Evolutionary conservation across 805 yeast genomes (phyloP), one percentile per base, ranked within the genome.

Genomic region (Barnettozyma sucrosica): DNA sequence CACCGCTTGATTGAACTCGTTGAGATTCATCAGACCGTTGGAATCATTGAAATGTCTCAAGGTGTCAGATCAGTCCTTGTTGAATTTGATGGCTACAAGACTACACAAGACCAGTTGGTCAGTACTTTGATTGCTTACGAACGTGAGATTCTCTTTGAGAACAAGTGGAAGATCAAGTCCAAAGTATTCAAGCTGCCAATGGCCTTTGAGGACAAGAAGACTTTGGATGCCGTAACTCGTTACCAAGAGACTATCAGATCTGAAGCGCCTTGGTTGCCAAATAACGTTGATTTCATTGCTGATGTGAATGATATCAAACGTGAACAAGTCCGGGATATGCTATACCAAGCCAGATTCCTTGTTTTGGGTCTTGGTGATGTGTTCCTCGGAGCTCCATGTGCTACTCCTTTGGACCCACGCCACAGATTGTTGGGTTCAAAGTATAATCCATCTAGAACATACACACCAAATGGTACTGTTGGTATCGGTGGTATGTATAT

Each of bases 401-500:
- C 98, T 2, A 96, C 92, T 56, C 98, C 99, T 34, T 77, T 92
- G 57, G 98, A 93, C 66, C 99, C 99, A 49, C 82, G 97, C 61
- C 97, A 90, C 60, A 79, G 97, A 60, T 76, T 89, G 51, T 70
- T 92, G 48, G 99, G 98, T 36, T 77, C 96, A 26, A 92, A 92
- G 69, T 93, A 92, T 70, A 92, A 92, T 64, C 99, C 99, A 36
- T 86, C 97, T 13, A 80, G 99, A 73, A 88, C 97, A 1, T 90
- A 76, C 71, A 92, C 99, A 2, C 96, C 97, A 36, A 88, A 89
- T 63, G 99, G 99, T 56, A 86, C 93, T 33, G 98, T 92, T 52
- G 99, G 99, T 62, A 83, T 93, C 64, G 99, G 99, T 53, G 98
- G 99, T 58, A 89, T 85, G 87, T 93, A 89, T 76, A 90, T 92